Base-by-base conservation (phyloP, 2,329 filamentous ascomycete species). In the Alternaria dauci region DNA sequence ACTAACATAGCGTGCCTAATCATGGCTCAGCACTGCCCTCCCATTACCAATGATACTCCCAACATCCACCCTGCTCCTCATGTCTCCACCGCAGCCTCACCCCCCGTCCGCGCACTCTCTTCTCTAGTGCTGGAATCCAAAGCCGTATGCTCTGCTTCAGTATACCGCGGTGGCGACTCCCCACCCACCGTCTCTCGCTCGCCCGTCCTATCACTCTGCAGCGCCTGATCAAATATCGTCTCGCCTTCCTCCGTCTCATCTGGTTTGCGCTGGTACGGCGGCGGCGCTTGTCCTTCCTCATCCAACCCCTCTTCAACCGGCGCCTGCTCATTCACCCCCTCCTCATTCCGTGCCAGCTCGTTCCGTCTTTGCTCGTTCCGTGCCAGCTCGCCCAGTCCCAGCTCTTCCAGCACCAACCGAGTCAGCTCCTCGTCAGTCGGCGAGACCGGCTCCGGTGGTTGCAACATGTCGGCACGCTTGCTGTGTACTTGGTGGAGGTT, bases 201-300 rank as follows among this genome's bases (percentile, higher is more conserved):
- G 12, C 14, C 12, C 14, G 32, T 36, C 6, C 12, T 2, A 12
- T 36, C 32, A 11, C 5, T 36, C 32, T 36, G 12, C 12, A 36
- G 32, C 14, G 32, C 1, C 12, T 16, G 32, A 36, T 14, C 11
- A 36, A 12, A 14, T 36, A 36, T 36, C 12, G 32, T 14, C 6
- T 7, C 32, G 11, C 3, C 12, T 0, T 12, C 32, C 32, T 36
- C 32, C 6, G 32, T 36, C 14, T 36, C 32, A 14, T 36, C 32
- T 36, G 12, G 5, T 16, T 36, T 36, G 32, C 11, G 5, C 32
- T 36, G 32, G 72, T 91, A 91, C 0, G 88, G 87, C 48, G 88
- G 88, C 51, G 88, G 88, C 9, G 88, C 86, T 73, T 90, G 87
- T 28, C 88, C 88, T 43, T 83, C 76, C 77, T 89, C 88, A 71